Conservation (phyloP, 495 filamentous ascomycete genomes). For the Annulohypoxylon nitens region DNA sequence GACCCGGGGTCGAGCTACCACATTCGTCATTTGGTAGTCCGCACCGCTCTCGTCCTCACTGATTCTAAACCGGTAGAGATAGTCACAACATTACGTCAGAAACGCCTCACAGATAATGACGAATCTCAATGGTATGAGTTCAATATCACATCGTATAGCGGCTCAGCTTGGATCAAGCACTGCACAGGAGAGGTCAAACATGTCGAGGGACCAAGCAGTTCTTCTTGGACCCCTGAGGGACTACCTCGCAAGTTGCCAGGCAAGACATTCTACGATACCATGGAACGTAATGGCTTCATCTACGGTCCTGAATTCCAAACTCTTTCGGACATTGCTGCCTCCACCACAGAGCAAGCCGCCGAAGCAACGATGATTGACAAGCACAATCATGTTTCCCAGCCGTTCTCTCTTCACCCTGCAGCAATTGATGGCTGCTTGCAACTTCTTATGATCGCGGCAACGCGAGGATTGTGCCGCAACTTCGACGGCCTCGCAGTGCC, state of each 20-base stretch:
- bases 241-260: constrained; percentile 32
- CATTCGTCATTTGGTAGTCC: constrained; percentile 52
- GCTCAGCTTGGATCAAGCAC: constrained; percentile 57
- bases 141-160: constrained; percentile 56
- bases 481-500: constrained; percentile 51
- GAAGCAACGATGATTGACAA: constrained; percentile 39
- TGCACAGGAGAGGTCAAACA: constrained; percentile 56
- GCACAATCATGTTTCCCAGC: constrained; percentile 28
- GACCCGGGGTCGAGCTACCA: constrained; percentile 45
- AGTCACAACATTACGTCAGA: constrained; percentile 56
- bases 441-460: constrained; percentile 51
- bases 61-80: constrained; percentile 55
- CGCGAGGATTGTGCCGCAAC: constrained; percentile 48
- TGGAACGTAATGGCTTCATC: constrained; percentile 52
- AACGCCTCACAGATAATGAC: constrained; percentile 50
- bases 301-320: constrained; percentile 62
- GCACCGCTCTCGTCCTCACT: constrained; percentile 55
- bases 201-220: constrained; percentile 16
- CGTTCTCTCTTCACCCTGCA: constrained; percentile 58
- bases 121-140: constrained; percentile 63
- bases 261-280: constrained; percentile 52
- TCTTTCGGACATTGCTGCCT: constrained; percentile 51
- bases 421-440: constrained; percentile 61
- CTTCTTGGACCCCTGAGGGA: constrained; percentile 10
- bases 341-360: constrained; percentile 37